Percentiles rank a stretch among this genome's conserved stretches.
Evolutionary conservation across 2,329 filamentous ascomycete genomes (phyloP).

Genomic region (Hypoxylon sp.): DNA sequence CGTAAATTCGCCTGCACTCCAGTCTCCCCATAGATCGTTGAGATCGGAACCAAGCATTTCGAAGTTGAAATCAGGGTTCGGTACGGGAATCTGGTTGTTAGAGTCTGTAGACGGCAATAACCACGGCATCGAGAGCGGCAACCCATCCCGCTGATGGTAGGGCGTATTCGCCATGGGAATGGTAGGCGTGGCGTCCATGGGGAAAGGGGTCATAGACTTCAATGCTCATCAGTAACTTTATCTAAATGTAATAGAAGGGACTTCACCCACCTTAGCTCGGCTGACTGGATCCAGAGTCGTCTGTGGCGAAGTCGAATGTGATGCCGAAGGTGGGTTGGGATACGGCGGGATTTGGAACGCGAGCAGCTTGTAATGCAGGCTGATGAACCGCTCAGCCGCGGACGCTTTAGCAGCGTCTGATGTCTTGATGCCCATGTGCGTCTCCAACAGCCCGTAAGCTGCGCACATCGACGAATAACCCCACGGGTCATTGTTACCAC

Average conservation of each 20-base stretch:
- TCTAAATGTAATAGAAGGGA: neutral
- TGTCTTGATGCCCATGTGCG: conserved; percentile 69
- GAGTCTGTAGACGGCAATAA: conserved; percentile 48
- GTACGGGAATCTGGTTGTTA: conserved; percentile 53
- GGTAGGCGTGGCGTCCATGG: conserved; percentile 48
- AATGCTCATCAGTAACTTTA: conserved; percentile 47
- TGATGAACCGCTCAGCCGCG: conserved; percentile 70
- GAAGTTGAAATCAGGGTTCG: conserved; percentile 66
- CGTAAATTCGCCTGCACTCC: conserved; percentile 43
- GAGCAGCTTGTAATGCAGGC: conserved; percentile 68
- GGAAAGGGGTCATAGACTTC: conserved; percentile 59
- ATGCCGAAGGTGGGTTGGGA: conserved; percentile 49
- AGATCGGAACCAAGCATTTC: conserved; percentile 66
- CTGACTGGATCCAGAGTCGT: conserved; percentile 43
- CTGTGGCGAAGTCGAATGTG: conserved; percentile 42
- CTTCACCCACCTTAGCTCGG: conserved; percentile 51
- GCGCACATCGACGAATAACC: conserved; percentile 74
- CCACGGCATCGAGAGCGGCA: conserved; percentile 53
- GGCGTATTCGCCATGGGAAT: conserved; percentile 44
- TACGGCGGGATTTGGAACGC: conserved; percentile 65
- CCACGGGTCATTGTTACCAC: conserved; percentile 74
- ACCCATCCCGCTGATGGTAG: conserved; percentile 44
- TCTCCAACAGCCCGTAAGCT: conserved; percentile 69
- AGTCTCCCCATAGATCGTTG: conserved; percentile 68
- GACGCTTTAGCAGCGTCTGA: conserved; percentile 68